Base-by-base conservation (phyloP, 192 early-diverging fungal species). In the Geranomyces variabilis region DNA sequence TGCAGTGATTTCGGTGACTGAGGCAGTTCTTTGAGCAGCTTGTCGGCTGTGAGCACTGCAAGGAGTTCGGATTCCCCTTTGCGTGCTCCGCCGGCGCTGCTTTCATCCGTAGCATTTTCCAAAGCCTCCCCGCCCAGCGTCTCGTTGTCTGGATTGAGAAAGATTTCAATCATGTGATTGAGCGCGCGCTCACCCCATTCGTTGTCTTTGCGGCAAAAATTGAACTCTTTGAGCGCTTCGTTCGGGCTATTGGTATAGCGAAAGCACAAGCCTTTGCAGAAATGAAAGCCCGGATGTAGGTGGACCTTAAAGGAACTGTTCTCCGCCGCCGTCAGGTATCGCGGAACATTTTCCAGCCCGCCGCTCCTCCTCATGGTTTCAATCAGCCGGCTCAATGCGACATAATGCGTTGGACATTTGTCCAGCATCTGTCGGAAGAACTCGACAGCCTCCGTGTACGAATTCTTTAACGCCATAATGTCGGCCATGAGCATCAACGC, bases 91-190 rank as follows among this genome's bases (percentile, higher is more conserved):
- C 26, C 56, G 17, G 5, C 56, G 43, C 59, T 69, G 24, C 46
- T 61, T 19, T 21, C 53, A 1, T 67, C 59, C 1, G 67, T 24
- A 0, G 56, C 67, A 8, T 46, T 59, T 59, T 84, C 81, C 13
- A 87, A 41, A 0, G 84, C 86, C 28, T 85, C 83, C 0, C 83
- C 86, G 0, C 86, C 86, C 19, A 83, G 36, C 0, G 80, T 81
- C 29, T 87, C 82, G 47, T 87, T 82, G 51, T 78, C 83, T 17
- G 86, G 86, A 71, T 87, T 87, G 43, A 87, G 73, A 44, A 83
- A 85, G 29, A 87, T 80, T 66, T 85, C 83, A 26, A 87, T 80
- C 80, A 87, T 81, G 69, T 87, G 66, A 45, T 73, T 67, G 0
- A 83, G 55, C 0, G 83, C 68, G 34, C 73, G 68, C 46, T 75